phyloP scores from a whole-genome alignment of 805 yeast species.

The Candida rishiriensis region DNA sequence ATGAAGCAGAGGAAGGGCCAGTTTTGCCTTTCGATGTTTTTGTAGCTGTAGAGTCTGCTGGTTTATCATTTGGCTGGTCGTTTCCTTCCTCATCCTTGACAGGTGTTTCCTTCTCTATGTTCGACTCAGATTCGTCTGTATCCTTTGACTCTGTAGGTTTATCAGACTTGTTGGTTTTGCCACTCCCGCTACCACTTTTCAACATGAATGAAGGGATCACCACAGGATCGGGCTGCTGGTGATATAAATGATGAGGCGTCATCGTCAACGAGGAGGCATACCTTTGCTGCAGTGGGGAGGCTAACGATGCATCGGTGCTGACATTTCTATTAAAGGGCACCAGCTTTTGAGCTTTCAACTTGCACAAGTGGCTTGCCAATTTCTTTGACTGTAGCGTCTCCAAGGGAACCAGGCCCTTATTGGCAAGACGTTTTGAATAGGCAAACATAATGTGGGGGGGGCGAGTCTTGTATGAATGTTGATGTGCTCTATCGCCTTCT shows the following conservation, averaged over 20 bases:
- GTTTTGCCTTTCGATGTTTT: conserved; percentile 14
- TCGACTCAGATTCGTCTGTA: background rate
- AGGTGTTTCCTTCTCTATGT: background rate
- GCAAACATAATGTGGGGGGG: conserved; percentile 11
- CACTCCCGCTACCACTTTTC: too few relatives aligned
- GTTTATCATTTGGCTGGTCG: conserved; percentile 27
- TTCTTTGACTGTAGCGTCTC: conserved; percentile 4
- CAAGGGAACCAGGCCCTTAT: background rate
- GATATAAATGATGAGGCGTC: too few relatives aligned
- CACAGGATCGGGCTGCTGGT: too few relatives aligned
- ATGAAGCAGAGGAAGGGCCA: conserved; percentile 9
- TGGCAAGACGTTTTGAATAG: conserved; percentile 6
- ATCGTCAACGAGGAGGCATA: too few relatives aligned
- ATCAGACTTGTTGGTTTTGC: too few relatives aligned
- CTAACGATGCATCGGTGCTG: too few relatives aligned
- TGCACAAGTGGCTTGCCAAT: conserved; percentile 8
- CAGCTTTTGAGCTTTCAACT: conserved; percentile 1
- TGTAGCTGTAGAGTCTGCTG: conserved; percentile 12
- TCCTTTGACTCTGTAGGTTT: too few relatives aligned
- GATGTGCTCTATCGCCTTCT: background rate
- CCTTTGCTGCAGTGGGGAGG: too few relatives aligned
- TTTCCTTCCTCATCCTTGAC: conserved; percentile 6
- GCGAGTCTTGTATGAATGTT: background rate
- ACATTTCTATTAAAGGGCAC: too few relatives aligned
- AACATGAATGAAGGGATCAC: too few relatives aligned